Evolutionary conservation across 83 land plant genomes (phyloP).

Genomic region (Diphasiastrum complanatum): DNA sequence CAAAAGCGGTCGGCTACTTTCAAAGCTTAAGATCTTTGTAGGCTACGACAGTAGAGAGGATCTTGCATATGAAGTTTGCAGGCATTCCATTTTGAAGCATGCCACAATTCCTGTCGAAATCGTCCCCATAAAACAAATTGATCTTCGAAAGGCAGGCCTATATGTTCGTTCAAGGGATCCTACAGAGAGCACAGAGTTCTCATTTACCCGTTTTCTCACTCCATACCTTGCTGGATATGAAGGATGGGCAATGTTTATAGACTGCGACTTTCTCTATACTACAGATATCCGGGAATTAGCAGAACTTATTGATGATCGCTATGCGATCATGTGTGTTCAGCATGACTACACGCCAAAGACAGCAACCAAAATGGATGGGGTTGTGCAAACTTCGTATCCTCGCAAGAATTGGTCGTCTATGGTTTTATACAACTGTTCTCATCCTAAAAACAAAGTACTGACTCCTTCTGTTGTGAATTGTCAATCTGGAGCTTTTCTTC

Average conservation of each 20-base stretch:
- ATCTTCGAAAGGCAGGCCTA: constrained; percentile 40
- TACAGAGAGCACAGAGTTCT: constrained; percentile 78
- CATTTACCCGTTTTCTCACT: constrained; percentile 70
- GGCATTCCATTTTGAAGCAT: constrained; percentile 57
- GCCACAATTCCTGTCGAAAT: constrained; percentile 58
- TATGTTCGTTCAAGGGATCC: constrained; percentile 53
- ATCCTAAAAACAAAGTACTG: constrained; percentile 58
- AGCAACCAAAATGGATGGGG: constrained; percentile 77
- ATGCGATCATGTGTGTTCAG: constrained; percentile 72
- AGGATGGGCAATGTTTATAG: constrained; percentile 88
- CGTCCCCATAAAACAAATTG: constrained; percentile 50
- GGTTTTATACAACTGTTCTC: constrained; percentile 78
- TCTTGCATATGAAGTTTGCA: constrained; percentile 66
- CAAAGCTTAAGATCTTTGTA: constrained; percentile 47
- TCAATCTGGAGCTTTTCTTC: constrained; percentile 69
- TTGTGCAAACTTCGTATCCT: constrained; percentile 60
- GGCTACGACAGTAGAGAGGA: constrained; percentile 80
- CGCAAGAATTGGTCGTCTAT: constrained; percentile 91
- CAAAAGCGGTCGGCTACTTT: constrained; percentile 16
- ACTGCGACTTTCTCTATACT: constrained; percentile 75
- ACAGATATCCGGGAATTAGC: constrained; percentile 56
- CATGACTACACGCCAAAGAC: constrained; percentile 66
- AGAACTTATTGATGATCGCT: constrained; percentile 53
- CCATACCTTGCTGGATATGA: constrained; percentile 54
- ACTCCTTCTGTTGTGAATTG: constrained; percentile 58